These are phyloP conservation scores for Sporisorium iseilematis-ciliati DNA, from an alignment of 1,284 basidiomycete genomes.

Conservation along the genomic window DNA sequence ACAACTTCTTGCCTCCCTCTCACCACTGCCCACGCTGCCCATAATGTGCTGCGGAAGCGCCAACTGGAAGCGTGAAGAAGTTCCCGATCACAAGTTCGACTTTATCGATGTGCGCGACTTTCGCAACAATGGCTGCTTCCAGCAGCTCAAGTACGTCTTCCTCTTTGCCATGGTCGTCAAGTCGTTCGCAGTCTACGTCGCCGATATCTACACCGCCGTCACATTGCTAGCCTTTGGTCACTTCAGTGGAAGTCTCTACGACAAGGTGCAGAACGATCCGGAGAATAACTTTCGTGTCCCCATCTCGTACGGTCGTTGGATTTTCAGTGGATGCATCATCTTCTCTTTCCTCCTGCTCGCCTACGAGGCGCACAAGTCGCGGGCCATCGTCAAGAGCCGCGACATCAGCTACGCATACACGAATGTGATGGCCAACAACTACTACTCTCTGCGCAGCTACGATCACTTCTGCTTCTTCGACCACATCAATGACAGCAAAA, in stretches of 20 bases:
- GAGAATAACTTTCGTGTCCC: conserved; percentile 84
- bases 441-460: conserved; percentile 79
- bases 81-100: conserved; percentile 99
- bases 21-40: neutral
- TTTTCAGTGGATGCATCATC: conserved; percentile 97
- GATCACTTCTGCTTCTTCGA: conserved; percentile 98
- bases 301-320: conserved; percentile 90
- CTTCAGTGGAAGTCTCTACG: conserved; percentile 86
- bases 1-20: neutral
- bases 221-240: conserved; percentile 92
- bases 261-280: conserved; percentile 76
- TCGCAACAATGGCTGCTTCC: conserved; percentile 84
- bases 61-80: conserved; percentile 92
- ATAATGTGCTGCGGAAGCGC: conserved; percentile 62
- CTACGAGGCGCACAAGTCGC: conserved; percentile 91
- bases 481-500: conserved; percentile 94
- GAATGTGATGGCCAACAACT: conserved; percentile 93
- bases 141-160: conserved; percentile 90
- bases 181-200: conserved; percentile 92
- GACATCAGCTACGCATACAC: conserved; percentile 80
- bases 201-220: conserved; percentile 96
- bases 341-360: conserved; percentile 92
- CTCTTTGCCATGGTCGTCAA: conserved; percentile 92
- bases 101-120: conserved; percentile 95
- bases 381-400: conserved; percentile 90